Conservation (phyloP, 2,329 filamentous ascomycete species). For the Neoascochyta sp. region DNA sequence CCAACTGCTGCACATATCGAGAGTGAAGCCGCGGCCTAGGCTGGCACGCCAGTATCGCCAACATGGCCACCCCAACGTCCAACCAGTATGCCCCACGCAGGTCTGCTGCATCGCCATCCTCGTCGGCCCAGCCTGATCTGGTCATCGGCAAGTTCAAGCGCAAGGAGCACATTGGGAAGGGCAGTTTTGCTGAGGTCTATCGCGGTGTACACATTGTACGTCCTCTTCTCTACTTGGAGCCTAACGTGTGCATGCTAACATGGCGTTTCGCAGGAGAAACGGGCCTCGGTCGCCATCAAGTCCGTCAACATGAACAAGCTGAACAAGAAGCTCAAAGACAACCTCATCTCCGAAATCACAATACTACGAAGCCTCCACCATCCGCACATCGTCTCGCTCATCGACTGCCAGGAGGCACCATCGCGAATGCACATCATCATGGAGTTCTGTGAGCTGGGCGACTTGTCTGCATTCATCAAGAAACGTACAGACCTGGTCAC, state of each 20-base stretch:
- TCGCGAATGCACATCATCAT: conserved; percentile 94
- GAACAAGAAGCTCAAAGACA: conserved; percentile 94
- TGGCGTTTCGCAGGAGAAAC: conserved; percentile 59
- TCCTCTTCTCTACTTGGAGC: conserved; percentile 1
- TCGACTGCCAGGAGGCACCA: conserved; percentile 84
- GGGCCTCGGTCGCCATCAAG: conserved; percentile 88
- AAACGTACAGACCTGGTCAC: conserved; percentile 77
- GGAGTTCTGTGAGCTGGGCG: conserved; percentile 96
- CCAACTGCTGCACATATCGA: conserved; percentile 3
- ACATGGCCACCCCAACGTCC: conserved; percentile 33
- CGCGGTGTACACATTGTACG: conserved; percentile 79
- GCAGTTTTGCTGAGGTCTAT: conserved; percentile 96
- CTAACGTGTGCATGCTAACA: conserved; percentile 1
- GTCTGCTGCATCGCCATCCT: conserved; percentile 36
- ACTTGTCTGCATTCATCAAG: conserved; percentile 94
- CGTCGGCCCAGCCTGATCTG: conserved; percentile 28
- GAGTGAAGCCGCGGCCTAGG: conserved; percentile 15
- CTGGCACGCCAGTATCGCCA: conserved; percentile 32
- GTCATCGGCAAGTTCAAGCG: conserved; percentile 74
- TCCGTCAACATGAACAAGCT: conserved; percentile 87
- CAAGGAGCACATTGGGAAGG: conserved; percentile 88
- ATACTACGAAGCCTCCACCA: conserved; percentile 92
- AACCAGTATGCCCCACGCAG: conserved; percentile 34
- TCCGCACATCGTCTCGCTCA: conserved; percentile 93
- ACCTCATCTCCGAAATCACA: conserved; percentile 90